These are phyloP conservation scores for Vaccinium vitisidaea DNA, from an alignment of 148 eudicot genomes.

Conservation along the genomic window DNA sequence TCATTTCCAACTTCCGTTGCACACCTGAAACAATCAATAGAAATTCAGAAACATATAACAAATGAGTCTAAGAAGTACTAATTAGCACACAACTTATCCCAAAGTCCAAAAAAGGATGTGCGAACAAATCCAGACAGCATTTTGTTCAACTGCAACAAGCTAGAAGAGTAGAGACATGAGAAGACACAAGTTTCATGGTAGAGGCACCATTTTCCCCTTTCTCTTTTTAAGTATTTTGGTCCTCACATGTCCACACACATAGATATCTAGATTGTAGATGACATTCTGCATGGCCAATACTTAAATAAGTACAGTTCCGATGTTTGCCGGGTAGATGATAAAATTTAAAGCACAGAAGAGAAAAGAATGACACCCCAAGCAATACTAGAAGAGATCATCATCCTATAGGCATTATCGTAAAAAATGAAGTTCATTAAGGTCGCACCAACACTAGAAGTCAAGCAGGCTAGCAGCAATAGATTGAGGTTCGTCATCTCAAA, in stretches of 20 bases:
- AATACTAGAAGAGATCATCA: too few species aligned
- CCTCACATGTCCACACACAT: constrained; percentile 13
- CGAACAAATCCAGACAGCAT: too few species aligned
- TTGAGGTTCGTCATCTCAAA: background rate
- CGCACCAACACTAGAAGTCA: background rate
- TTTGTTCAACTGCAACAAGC: background rate
- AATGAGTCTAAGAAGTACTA: background rate
- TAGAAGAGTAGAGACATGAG: background rate
- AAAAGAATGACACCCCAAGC: background rate
- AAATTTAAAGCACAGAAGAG: background rate
- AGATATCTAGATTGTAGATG: background rate
- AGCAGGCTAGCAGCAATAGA: background rate
- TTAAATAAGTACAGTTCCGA: background rate
- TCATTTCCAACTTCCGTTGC: constrained; percentile 36
- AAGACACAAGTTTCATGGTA: background rate
- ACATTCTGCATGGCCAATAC: background rate
- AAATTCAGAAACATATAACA: background rate
- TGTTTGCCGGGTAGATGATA: background rate
- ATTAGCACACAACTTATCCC: background rate
- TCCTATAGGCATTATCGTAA: background rate
- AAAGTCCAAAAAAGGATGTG: too few species aligned
- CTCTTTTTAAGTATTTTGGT: constrained; percentile 26
- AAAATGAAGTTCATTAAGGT: background rate
- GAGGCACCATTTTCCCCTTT: background rate
- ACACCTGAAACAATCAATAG: constrained; percentile 10